Percentiles rank a stretch among this genome's conserved stretches.
Evolutionary conservation across 129 eudicot genomes (phyloP).

Genomic region (Ambrosia trifida): DNA sequence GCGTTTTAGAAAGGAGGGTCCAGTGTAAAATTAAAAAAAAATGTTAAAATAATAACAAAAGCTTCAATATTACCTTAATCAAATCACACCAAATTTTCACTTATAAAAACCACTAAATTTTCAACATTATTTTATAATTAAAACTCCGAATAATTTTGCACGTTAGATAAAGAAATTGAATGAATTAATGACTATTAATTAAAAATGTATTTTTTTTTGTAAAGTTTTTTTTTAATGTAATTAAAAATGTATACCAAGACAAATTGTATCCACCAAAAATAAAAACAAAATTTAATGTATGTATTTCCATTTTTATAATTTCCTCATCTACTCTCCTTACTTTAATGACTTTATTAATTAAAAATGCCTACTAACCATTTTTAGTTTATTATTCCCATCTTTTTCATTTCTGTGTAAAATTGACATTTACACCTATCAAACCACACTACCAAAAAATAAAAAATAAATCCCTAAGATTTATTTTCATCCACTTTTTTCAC

Average conservation of each 20-base stretch:
- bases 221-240: too few relatives aligned
- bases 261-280: conserved; percentile 6
- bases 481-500: conserved; percentile 27
- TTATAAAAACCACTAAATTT: too few relatives aligned
- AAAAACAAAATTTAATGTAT: conserved; percentile 32
- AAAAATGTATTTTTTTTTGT: too few relatives aligned
- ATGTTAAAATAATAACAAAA: too few relatives aligned
- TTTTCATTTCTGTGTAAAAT: conserved; percentile 15
- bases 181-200: too few relatives aligned
- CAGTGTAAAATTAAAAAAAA: too few relatives aligned
- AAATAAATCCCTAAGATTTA: conserved; percentile 11
- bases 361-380: conserved; percentile 29
- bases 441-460: conserved; percentile 32
- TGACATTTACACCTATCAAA: conserved; percentile 23
- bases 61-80: too few relatives aligned
- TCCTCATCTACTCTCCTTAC: conserved; percentile 31
- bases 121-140: not conserved
- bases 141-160: not conserved
- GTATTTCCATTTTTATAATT: conserved; percentile 35
- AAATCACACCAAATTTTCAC: too few relatives aligned
- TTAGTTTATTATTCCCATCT: conserved; percentile 24
- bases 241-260: not conserved
- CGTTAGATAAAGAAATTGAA: not conserved
- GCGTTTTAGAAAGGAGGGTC: too few relatives aligned
- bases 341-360: conserved; percentile 25